These are phyloP conservation scores for Delitschia confertaspora DNA, from an alignment of 495 filamentous ascomycete species.

Conservation along the genomic window DNA sequence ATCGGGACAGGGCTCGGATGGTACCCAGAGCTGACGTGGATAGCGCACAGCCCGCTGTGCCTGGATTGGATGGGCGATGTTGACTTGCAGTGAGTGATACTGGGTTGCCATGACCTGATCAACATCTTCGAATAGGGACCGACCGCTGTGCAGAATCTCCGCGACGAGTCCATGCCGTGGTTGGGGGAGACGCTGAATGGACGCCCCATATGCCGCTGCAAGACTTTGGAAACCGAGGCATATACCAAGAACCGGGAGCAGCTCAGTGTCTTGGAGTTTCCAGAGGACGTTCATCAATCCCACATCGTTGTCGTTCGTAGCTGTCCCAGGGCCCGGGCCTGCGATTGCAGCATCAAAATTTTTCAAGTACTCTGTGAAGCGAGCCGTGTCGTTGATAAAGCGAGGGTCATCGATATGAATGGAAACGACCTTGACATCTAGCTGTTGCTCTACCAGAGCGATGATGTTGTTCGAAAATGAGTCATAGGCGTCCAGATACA, in stretches of 20 bases:
- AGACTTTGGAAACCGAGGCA: conserved; percentile 90
- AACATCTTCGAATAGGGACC: conserved; percentile 48
- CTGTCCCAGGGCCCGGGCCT: conserved; percentile 65
- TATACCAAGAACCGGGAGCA: conserved; percentile 75
- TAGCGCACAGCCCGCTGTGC: conserved; percentile 19
- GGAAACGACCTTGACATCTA: conserved; percentile 57
- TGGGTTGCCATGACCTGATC: conserved; percentile 59
- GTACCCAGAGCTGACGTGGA: conserved; percentile 29
- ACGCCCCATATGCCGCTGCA: conserved; percentile 55
- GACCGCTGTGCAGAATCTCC: conserved; percentile 45
- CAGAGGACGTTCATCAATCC: conserved; percentile 74
- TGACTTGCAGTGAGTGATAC: conserved; percentile 81
- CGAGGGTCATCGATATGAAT: conserved; percentile 56
- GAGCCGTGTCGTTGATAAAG: conserved; percentile 30
- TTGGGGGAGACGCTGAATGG: conserved; percentile 51
- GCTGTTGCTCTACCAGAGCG: conserved; percentile 56
- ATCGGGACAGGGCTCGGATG: conserved; percentile 27
- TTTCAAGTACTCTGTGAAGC: conserved; percentile 44
- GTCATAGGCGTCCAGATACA: conserved; percentile 91
- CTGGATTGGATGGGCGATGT: conserved; percentile 38
- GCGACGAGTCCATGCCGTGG: conserved; percentile 77
- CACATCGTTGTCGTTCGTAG: conserved; percentile 53
- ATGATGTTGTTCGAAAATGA: conserved; percentile 94
- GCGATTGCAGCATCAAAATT: conserved; percentile 57
- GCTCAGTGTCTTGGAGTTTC: conserved; percentile 47